phyloP scores from a whole-genome alignment of 441 rosid genomes.

The Croton laevigatus region DNA sequence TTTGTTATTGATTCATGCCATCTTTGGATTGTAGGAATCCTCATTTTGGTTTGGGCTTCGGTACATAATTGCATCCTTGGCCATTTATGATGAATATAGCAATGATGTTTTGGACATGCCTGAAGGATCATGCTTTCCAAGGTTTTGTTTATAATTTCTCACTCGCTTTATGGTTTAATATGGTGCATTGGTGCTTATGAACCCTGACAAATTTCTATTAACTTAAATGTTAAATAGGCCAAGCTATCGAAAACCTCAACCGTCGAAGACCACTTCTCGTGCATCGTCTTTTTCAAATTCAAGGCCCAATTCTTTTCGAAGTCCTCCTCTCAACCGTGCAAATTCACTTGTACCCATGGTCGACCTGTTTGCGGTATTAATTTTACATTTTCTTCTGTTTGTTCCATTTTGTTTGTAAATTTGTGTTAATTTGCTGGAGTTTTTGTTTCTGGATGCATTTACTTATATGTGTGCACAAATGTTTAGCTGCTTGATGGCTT shows the following conservation, averaged over 20 bases:
- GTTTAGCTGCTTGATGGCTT: conserved; percentile 60
- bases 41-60: conserved; percentile 82
- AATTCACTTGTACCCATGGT: conserved; percentile 51
- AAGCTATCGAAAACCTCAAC: conserved; percentile 39
- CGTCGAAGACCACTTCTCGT: conserved; percentile 28
- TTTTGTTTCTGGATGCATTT: conserved; percentile 4
- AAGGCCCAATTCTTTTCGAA: conserved; percentile 47
- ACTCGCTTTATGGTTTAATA: conserved; percentile 2
- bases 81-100: conserved; percentile 91
- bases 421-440: not conserved
- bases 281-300: conserved; percentile 44
- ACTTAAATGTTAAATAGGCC: conserved; percentile 47
- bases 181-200: conserved; percentile 1
- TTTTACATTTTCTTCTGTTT: not conserved
- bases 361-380: conserved; percentile 71
- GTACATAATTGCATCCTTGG: conserved; percentile 69
- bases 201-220: not conserved
- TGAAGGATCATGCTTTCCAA: conserved; percentile 94
- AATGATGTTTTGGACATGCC: conserved; percentile 89
- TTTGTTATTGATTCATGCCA: conserved; percentile 8
- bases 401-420: not conserved
- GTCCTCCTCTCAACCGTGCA: conserved; percentile 48
- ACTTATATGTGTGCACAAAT: conserved; percentile 9
- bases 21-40: conserved; percentile 59
- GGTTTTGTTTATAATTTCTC: conserved; percentile 35